A percentile compares a stretch with the other conserved stretches of the same genome.
These are phyloP conservation scores for Neofusicoccum parvum DNA, from an alignment of 2,329 filamentous ascomycete genomes.

Conservation along the genomic window DNA sequence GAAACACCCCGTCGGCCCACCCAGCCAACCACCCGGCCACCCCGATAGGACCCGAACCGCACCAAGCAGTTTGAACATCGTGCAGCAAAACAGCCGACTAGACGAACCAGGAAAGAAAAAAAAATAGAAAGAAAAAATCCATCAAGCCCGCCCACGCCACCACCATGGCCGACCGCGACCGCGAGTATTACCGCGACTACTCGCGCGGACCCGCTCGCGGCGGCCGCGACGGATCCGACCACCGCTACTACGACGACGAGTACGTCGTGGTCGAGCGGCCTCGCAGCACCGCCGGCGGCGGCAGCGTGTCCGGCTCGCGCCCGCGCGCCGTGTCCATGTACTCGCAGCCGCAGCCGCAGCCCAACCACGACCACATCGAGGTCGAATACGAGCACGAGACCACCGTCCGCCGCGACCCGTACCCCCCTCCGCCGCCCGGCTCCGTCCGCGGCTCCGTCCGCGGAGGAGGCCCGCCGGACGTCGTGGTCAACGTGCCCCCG, in stretches of 20 bases:
- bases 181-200: constrained; percentile 15
- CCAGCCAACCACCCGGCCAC: neutral
- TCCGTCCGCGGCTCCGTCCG: neutral
- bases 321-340: constrained; percentile 7
- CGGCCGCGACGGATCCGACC: neutral
- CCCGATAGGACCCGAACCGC: neutral
- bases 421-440: neutral
- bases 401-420: neutral
- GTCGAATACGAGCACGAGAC: neutral
- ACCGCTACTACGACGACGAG: constrained; percentile 14
- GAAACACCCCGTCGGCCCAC: neutral
- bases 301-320: neutral
- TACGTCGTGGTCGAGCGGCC: constrained; percentile 12
- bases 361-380: constrained; percentile 3
- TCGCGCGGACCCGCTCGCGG: neutral
- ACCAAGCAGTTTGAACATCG: neutral
- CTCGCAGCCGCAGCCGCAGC: neutral
- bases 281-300: neutral
- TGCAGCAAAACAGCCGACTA: neutral
- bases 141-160: neutral
- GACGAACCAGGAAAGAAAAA: neutral
- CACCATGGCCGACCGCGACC: constrained; percentile 5
- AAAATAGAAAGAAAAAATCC: neutral
- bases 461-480: too few relatives aligned
- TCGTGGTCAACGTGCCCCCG: too few relatives aligned